phyloP scores from a whole-genome alignment of 2,329 filamentous ascomycete genomes.

The Elsinoe fawcettii region DNA sequence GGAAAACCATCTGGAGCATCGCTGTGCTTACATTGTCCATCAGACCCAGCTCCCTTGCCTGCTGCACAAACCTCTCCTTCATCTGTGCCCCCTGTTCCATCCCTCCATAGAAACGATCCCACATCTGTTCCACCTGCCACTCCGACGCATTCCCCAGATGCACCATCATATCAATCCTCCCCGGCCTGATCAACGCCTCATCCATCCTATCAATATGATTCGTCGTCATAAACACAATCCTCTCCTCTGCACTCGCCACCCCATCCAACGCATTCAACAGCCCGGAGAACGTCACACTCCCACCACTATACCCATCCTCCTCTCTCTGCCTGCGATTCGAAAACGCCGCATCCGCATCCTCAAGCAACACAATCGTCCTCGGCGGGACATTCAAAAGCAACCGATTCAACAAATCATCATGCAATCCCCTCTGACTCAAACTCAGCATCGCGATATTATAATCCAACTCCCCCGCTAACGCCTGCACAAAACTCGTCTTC shows the following conservation, averaged over 20 bases:
- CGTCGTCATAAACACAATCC: conserved; percentile 87
- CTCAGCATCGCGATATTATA: conserved; percentile 91
- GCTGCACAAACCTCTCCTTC: conserved; percentile 61
- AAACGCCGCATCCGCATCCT: conserved; percentile 89
- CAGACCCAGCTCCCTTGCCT: conserved; percentile 62
- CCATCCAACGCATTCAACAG: conserved; percentile 68
- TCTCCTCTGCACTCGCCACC: conserved; percentile 87
- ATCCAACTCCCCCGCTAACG: conserved; percentile 82
- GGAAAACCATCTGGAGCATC: conserved; percentile 84
- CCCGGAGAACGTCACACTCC: conserved; percentile 89
- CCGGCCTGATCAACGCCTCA: conserved; percentile 80
- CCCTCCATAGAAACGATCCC: conserved; percentile 91
- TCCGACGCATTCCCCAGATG: conserved; percentile 80
- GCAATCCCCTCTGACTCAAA: conserved; percentile 79
- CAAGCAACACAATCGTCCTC: conserved; percentile 72
- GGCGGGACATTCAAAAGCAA: conserved; percentile 78
- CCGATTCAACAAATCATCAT: conserved; percentile 80
- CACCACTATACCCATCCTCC: conserved; percentile 73
- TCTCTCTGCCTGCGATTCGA: conserved; percentile 70
- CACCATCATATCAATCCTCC: conserved; percentile 87
- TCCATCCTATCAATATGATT: conserved; percentile 89
- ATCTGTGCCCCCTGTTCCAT: conserved; percentile 58
- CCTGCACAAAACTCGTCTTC: conserved; percentile 94
- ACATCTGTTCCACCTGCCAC: conserved; percentile 78
- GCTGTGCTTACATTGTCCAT: conserved; percentile 74